Evolutionary conservation across 768 basidiomycete genomes (phyloP).

Genomic region (Flagelloscypha sp.): DNA sequence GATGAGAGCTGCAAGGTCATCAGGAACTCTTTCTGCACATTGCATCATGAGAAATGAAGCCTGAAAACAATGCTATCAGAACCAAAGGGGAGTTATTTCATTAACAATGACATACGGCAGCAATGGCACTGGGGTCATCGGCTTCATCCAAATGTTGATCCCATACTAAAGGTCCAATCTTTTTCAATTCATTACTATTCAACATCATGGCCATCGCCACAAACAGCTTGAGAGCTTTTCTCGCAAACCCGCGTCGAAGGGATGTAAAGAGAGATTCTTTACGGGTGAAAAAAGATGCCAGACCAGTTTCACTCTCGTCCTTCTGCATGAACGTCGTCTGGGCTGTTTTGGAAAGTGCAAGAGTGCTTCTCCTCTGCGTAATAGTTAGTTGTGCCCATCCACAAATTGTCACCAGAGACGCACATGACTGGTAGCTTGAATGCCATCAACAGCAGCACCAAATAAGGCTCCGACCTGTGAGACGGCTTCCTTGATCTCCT

Average conservation of each 20-base stretch:
- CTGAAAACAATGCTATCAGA: slow-evolving; percentile 21
- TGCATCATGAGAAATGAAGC: slow-evolving; percentile 65
- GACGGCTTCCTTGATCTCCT: slow-evolving; percentile 33
- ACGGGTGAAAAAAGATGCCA: slow-evolving; percentile 27
- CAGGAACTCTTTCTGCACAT: slow-evolving; percentile 53
- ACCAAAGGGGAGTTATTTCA: slow-evolving; percentile 1
- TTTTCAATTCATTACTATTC: slow-evolving; percentile 37
- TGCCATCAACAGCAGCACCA: slow-evolving; percentile 37
- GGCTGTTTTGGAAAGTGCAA: slow-evolving; percentile 24
- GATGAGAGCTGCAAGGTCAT: slow-evolving; percentile 40
- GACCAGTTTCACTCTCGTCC: slow-evolving; percentile 19
- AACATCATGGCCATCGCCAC: slow-evolving; percentile 55
- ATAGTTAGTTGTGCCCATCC: not conserved
- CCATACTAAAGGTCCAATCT: slow-evolving; percentile 53
- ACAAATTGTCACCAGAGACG: slow-evolving; percentile 12
- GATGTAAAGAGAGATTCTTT: slow-evolving; percentile 33
- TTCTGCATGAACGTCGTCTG: slow-evolving; percentile 10
- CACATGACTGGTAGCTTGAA: slow-evolving; percentile 38
- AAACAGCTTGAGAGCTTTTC: slow-evolving; percentile 48
- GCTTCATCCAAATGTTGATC: slow-evolving; percentile 33
- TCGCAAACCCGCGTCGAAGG: slow-evolving; percentile 34
- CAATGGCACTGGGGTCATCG: slow-evolving; percentile 33
- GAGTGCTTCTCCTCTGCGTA: slow-evolving; percentile 34
- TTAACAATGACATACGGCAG: slow-evolving; percentile 37
- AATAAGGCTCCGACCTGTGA: slow-evolving; percentile 43